Evolutionary conservation across 2,329 filamentous ascomycete species (phyloP).

Genomic region (Zarea fungicola): DNA sequence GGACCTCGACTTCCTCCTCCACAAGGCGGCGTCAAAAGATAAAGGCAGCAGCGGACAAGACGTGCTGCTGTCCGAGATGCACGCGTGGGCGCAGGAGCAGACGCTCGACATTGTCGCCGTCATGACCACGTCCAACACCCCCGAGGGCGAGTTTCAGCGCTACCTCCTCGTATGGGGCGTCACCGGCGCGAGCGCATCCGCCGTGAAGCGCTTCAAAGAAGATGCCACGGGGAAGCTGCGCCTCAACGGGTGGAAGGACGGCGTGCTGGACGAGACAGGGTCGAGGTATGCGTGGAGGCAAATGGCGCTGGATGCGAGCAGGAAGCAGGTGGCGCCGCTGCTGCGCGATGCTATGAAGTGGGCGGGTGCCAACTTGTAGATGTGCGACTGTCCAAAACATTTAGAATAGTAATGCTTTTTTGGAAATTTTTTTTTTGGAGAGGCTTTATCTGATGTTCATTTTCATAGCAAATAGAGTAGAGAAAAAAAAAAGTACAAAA

Average conservation of each 20-base stretch:
- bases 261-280: conserved; percentile 38
- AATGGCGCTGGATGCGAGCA: conserved; percentile 52
- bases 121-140: conserved; percentile 64
- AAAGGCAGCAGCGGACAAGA: conserved; percentile 4
- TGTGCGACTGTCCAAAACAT: too few relatives aligned
- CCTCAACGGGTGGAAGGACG: conserved; percentile 50
- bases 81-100: conserved; percentile 50
- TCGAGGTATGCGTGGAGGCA: conserved; percentile 65
- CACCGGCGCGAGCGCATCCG: conserved; percentile 41
- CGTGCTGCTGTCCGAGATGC: conserved; percentile 44
- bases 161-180: conserved; percentile 65
- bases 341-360: conserved; percentile 51
- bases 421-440: too few relatives aligned
- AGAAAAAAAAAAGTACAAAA: too few relatives aligned
- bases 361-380: conserved; percentile 16
- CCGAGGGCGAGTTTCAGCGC: conserved; percentile 52
- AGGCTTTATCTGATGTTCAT: too few relatives aligned
- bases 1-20: conserved; percentile 54
- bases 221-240: conserved; percentile 44
- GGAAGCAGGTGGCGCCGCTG: conserved; percentile 66
- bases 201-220: conserved; percentile 50
- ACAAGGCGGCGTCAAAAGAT: conserved; percentile 41
- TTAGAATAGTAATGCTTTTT: too few relatives aligned
- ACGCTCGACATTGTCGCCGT: conserved; percentile 58
- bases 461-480: too few relatives aligned